These are phyloP conservation scores for Coemansia sp. DNA, from an alignment of 192 early-diverging fungal species.

Conservation along the genomic window DNA sequence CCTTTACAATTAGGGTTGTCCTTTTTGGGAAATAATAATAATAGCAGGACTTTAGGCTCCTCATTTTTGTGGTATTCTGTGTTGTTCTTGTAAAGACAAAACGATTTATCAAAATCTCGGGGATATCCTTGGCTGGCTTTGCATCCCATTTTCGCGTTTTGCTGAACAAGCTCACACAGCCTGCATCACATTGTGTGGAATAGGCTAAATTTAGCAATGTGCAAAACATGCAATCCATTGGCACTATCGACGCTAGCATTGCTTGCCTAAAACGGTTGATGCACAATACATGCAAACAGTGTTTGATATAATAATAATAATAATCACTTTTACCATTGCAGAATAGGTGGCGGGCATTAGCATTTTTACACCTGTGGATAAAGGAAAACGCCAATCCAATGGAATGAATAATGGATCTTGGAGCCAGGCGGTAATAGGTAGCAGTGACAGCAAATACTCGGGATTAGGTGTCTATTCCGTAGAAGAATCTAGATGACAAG, in stretches of 20 bases:
- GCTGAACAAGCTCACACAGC: not conserved
- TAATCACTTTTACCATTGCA: not conserved
- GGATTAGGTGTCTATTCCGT: not conserved
- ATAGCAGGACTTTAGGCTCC: not conserved
- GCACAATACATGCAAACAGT: not conserved
- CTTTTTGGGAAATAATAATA: not conserved
- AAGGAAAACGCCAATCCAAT: not conserved
- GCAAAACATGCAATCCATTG: not conserved
- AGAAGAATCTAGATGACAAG: not conserved
- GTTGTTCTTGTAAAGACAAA: too few relatives aligned
- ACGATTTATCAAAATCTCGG: too few relatives aligned
- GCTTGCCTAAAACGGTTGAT: constrained; percentile 6
- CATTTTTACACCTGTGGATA: not conserved
- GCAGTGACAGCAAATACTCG: not conserved
- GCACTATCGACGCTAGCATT: not conserved
- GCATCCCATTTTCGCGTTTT: not conserved
- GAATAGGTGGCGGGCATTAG: not conserved
- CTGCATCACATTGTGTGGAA: not conserved
- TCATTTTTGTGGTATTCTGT: too few relatives aligned
- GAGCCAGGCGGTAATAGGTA: not conserved
- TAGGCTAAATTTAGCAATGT: constrained; percentile 9
- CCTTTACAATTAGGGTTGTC: constrained; percentile 7
- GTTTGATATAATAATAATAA: not conserved
- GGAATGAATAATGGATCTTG: not conserved
- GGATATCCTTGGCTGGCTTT: not conserved